These are phyloP conservation scores for Aspergillus oerlinghausenensis DNA, from an alignment of 2,329 filamentous ascomycete genomes.

Conservation along the genomic window DNA sequence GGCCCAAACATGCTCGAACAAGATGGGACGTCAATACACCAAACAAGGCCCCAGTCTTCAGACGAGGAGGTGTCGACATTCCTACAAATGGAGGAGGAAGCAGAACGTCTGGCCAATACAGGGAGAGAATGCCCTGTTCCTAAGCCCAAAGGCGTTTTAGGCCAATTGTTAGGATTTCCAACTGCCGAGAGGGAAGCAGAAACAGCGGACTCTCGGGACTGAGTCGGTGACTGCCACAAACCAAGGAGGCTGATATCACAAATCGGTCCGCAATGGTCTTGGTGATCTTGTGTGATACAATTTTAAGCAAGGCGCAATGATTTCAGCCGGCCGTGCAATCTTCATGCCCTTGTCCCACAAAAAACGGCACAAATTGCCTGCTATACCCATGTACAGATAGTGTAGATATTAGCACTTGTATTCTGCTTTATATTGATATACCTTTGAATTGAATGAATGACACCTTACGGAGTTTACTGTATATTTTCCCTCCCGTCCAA, in stretches of 20 bases:
- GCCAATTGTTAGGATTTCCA: conserved; percentile 69
- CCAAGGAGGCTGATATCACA: neutral
- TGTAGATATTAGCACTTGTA: conserved; percentile 9
- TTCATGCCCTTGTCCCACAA: neutral
- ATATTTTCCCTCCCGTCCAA: neutral
- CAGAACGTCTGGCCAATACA: conserved; percentile 36
- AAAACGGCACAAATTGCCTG: conserved; percentile 2
- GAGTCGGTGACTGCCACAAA: conserved; percentile 2
- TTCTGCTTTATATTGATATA: conserved; percentile 3
- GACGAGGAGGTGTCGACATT: conserved; percentile 44
- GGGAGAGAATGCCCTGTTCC: conserved; percentile 84
- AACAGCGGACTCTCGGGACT: conserved; percentile 7
- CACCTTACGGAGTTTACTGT: neutral
- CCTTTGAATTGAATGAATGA: neutral
- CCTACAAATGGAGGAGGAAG: conserved; percentile 39
- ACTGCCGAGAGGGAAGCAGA: conserved; percentile 24
- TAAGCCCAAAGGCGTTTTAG: conserved; percentile 76
- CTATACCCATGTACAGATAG: conserved; percentile 22
- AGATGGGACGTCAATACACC: conserved; percentile 11
- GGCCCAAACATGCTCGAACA: conserved; percentile 17
- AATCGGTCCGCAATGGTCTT: neutral
- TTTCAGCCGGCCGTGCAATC: neutral
- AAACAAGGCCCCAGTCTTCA: conserved; percentile 13
- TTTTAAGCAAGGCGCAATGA: neutral
- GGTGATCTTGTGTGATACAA: neutral